Evolutionary conservation across 805 yeast genomes (phyloP), one percentile per base, ranked within the genome.

Genomic region (Candida stauntonica): DNA sequence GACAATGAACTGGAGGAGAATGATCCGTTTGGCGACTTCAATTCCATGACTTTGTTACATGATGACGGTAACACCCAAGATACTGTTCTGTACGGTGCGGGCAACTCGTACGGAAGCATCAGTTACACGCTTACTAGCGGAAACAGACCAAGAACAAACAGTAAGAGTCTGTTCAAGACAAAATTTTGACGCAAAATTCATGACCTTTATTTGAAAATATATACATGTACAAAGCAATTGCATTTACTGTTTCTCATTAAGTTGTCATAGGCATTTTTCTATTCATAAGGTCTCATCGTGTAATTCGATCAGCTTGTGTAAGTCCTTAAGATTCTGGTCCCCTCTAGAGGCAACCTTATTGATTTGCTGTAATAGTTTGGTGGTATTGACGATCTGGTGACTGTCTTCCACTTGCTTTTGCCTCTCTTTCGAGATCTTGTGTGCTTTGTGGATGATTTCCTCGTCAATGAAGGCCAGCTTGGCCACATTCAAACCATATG

Each of bases 401-500:
- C 40, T 45, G 4, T 31, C 18, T 31, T 55, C 58, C n/a, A 55
- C 57, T 28, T 45, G 42, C 38, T 75, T 81, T 58, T 86, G 95
- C 36, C 93, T 68, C 54, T 89, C 96, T 9, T 72, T 67, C 0
- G 97, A 93, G 54, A 88, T 86, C 39, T 95, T 70, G 55, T 86
- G 87, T 5, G 99, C 96, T 91, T 86, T 86, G 42, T 76, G 72
- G 38, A 93, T 78, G 36, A 93, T 91, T 53, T 87, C 86, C 18
- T 70, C 68, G 3, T 97, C 97, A 58, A 93, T 93, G 48, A 84
- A 81, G 11, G 93, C 98, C 21, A 91, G 75, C 62, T 91, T 97
- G 0, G 99, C 98, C 31, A 93, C 99, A 57, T 93, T 95, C 36
- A 93, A 86, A 52, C 99, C 99, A 67, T 93, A 93, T 0, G 97